A percentile compares a stretch with the other conserved stretches of the same genome.
These are phyloP conservation scores for Suhomyces wounanorum DNA, from an alignment of 1,139 yeast species.

Conservation along the genomic window DNA sequence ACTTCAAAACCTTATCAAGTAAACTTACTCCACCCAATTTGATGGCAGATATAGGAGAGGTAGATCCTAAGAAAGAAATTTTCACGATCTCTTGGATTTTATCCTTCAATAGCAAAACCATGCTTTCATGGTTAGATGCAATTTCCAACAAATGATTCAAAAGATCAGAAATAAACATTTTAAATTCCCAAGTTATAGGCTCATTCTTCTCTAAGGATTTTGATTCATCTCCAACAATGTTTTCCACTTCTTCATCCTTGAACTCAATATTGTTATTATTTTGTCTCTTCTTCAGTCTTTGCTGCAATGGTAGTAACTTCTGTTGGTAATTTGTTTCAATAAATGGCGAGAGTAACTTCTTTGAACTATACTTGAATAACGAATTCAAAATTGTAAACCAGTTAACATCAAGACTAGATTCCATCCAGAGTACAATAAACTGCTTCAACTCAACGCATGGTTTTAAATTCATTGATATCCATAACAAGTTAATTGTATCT, in stretches of 20 bases:
- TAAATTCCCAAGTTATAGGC: conserved; percentile 71
- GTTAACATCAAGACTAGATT: conserved; percentile 35
- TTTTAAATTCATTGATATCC: conserved; percentile 47
- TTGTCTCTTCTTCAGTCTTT: conserved; percentile 43
- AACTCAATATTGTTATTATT: conserved; percentile 35
- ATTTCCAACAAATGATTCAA: conserved; percentile 52
- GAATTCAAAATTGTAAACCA: conserved; percentile 47
- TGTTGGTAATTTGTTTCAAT: conserved; percentile 43
- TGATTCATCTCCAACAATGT: conserved; percentile 38
- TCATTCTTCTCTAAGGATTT: conserved; percentile 49
- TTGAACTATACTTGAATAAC: conserved; percentile 40
- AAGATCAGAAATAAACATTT: conserved; percentile 59
- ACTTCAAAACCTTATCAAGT: conserved; percentile 44
- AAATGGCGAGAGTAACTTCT: conserved; percentile 41
- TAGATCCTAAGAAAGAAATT: conserved; percentile 82
- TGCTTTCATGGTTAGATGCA: conserved; percentile 40
- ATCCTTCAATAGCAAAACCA: conserved; percentile 46
- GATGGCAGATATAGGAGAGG: conserved; percentile 64
- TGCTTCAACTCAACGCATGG: conserved; percentile 41
- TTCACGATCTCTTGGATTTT: conserved; percentile 73
- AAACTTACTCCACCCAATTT: conserved; percentile 68
- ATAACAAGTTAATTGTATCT: conserved; percentile 39
- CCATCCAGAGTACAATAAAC: conserved; percentile 44
- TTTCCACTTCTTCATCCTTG: conserved; percentile 49
- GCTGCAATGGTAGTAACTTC: conserved; percentile 46